Base-by-base conservation (phyloP, 495 filamentous ascomycete species). In the Glutinoglossum americanum region DNA sequence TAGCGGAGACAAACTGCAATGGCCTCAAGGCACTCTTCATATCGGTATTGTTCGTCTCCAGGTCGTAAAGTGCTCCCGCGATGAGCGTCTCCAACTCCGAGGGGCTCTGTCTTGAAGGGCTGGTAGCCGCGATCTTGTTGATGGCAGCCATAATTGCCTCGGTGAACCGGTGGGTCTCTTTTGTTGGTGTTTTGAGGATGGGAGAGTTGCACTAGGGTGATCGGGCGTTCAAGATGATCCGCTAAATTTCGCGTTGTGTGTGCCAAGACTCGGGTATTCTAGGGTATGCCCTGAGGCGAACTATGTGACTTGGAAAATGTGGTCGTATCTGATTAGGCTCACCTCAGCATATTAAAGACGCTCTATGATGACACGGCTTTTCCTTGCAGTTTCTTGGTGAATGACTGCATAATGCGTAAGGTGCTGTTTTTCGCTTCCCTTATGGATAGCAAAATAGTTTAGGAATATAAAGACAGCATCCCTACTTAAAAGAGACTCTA, bases 81-180 rank as follows among this genome's bases (percentile, higher is more conserved):
- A 98, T 92, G 75, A 71, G 84, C 68, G 76, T 81, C 85, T 98
- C 92, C 64, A 95, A 79, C 80, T 98, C 92, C 60, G 87, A 92
- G 62, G 92, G 92, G 72, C 80, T 87, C 71, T 83, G 77, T 76
- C 89, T 82, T 70, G 89, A 95, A 49, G 89, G 84, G 78, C 87
- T 94, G 80, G 88, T 97, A 65, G 81, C 72, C 70, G 90, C 89
- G 72, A 98, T 97, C 87, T 97, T 97, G 83, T 90, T 90, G 72
- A 92, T 75, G 68, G 84, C 76, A 76, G 84, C 78, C 71, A 56
- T 53, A 17, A 3, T 53, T 53, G 49, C 23, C 19, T 27, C 23
- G 15, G 11, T 27, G 47, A 25, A 23, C 25, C 19, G 19, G 30
- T 33, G 30, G 9, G 30, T 33, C 30, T 33, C 30, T 9, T 33